A percentile compares a stretch with the other conserved stretches of the same genome.
Conservation (phyloP, 208 protist genomes). For the Crithidia mellificae region DNA sequence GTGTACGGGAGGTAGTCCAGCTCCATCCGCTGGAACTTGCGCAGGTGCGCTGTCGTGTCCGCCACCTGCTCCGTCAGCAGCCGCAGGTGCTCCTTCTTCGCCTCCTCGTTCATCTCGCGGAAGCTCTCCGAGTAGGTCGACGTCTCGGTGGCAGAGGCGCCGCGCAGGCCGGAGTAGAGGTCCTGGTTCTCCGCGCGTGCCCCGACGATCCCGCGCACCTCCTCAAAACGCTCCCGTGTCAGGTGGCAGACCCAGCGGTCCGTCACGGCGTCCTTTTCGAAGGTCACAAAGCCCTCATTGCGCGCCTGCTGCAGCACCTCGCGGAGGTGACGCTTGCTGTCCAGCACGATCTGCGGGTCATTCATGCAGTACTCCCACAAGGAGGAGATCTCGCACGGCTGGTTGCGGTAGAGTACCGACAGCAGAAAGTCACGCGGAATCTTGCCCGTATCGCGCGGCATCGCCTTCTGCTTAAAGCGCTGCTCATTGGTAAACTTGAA, state of each 20-base stretch:
- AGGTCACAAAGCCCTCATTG: conserved; percentile 85
- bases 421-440: conserved; percentile 88
- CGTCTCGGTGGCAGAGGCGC: conserved; percentile 64
- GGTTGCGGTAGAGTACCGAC: conserved; percentile 86
- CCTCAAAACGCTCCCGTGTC: conserved; percentile 85
- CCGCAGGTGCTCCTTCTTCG: conserved; percentile 64
- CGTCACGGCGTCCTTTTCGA: conserved; percentile 75
- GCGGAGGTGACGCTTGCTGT: conserved; percentile 90
- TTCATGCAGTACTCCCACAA: conserved; percentile 83
- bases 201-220: conserved; percentile 67
- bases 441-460: conserved; percentile 84
- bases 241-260: conserved; percentile 78
- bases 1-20: conserved; percentile 93
- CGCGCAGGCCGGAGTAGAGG: conserved; percentile 51
- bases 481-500: conserved; percentile 82
- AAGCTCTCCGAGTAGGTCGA: conserved; percentile 60
- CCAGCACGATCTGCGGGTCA: conserved; percentile 85
- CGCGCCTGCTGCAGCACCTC: conserved; percentile 86
- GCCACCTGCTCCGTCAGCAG: conserved; percentile 69
- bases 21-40: conserved; percentile 78
- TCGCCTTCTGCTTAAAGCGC: conserved; percentile 68
- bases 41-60: conserved; percentile 69
- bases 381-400: conserved; percentile 83
- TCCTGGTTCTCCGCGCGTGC: conserved; percentile 50
- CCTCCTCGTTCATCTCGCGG: conserved; percentile 65